Percentiles rank a stretch among this genome's conserved stretches.
These are phyloP conservation scores for Phytophthora melonis DNA, from an alignment of 352 stramenopile genomes.

Conservation along the genomic window DNA sequence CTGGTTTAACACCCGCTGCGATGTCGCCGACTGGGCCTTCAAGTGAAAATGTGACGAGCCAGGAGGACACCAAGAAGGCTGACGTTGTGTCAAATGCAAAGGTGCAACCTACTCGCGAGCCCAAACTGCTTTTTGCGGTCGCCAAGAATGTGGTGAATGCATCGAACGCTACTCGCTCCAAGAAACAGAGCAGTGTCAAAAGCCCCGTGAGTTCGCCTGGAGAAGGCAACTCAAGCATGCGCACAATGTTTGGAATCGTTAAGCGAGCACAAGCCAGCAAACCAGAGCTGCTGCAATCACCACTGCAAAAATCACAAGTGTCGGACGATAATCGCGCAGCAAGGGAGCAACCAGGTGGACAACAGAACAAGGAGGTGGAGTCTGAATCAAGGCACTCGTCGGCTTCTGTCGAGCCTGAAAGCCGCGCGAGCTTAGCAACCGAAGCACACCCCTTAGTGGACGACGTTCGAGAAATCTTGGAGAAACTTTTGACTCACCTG, in stretches of 20 bases:
- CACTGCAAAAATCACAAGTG: slow-evolving; percentile 7
- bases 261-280: slow-evolving; percentile 43
- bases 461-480: slow-evolving; percentile 51
- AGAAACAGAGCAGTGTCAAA: slow-evolving; percentile 21
- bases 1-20: slow-evolving; percentile 27
- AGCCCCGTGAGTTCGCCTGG: slow-evolving; percentile 7
- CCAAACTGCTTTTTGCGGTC: slow-evolving; percentile 39
- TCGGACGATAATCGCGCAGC: slow-evolving; percentile 2
- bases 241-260: slow-evolving; percentile 63
- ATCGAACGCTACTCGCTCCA: slow-evolving; percentile 30
- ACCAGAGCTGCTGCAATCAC: slow-evolving; percentile 9
- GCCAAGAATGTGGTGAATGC: slow-evolving; percentile 37
- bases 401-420: slow-evolving; percentile 20
- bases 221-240: slow-evolving; percentile 23
- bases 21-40: slow-evolving; percentile 28
- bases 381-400: slow-evolving; percentile 8
- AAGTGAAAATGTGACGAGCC: slow-evolving; percentile 25
- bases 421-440: background rate
- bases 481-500: slow-evolving; percentile 58
- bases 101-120: slow-evolving; percentile 16
- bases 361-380: slow-evolving; percentile 11
- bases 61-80: slow-evolving; percentile 28
- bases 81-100: slow-evolving; percentile 14
- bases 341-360: slow-evolving; percentile 21
- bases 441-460: slow-evolving; percentile 41